Percentiles rank a stretch among this genome's conserved stretches.
These are phyloP conservation scores for Suillus hirtellus DNA, from an alignment of 768 basidiomycete species.

Conservation along the genomic window DNA sequence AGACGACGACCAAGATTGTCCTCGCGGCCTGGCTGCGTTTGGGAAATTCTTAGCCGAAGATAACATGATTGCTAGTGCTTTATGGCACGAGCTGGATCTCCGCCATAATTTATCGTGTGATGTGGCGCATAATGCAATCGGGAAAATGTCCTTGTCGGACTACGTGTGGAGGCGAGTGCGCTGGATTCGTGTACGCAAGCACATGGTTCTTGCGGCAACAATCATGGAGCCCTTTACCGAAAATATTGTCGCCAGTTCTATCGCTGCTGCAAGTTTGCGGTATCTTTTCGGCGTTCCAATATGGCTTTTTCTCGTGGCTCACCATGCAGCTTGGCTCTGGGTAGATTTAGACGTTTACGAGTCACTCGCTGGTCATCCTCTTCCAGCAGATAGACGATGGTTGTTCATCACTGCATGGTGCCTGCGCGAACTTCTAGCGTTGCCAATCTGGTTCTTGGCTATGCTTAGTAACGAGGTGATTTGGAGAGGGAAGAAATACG, in stretches of 20 bases:
- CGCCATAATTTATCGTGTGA: constrained; percentile 91
- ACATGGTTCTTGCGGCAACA: constrained; percentile 87
- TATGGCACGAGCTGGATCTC: constrained; percentile 92
- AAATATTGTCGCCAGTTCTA: constrained; percentile 65
- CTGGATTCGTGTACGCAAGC: constrained; percentile 96
- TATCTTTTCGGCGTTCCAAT: constrained; percentile 51
- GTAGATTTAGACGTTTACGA: constrained; percentile 84
- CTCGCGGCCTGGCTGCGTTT: constrained; percentile 72
- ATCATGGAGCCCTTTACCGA: constrained; percentile 93
- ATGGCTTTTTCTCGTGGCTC: constrained; percentile 56
- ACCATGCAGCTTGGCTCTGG: constrained; percentile 68
- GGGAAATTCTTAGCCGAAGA: constrained; percentile 94
- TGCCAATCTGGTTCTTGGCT: constrained; percentile 87
- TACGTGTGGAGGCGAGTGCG: constrained; percentile 89
- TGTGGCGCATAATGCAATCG: constrained; percentile 85
- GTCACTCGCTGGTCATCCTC: constrained; percentile 68
- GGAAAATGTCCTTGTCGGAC: constrained; percentile 80
- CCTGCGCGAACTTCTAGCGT: constrained; percentile 74
- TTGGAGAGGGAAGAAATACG: constrained; percentile 86
- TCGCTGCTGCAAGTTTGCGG: constrained; percentile 57
- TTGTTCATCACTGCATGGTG: constrained; percentile 79
- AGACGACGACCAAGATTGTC: constrained; percentile 23
- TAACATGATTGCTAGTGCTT: constrained; percentile 90
- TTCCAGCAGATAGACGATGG: constrained; percentile 49
- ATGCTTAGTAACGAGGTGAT: constrained; percentile 78